Evolutionary conservation across 805 yeast species (phyloP).

Genomic region (Phaffomyces antillensis): DNA sequence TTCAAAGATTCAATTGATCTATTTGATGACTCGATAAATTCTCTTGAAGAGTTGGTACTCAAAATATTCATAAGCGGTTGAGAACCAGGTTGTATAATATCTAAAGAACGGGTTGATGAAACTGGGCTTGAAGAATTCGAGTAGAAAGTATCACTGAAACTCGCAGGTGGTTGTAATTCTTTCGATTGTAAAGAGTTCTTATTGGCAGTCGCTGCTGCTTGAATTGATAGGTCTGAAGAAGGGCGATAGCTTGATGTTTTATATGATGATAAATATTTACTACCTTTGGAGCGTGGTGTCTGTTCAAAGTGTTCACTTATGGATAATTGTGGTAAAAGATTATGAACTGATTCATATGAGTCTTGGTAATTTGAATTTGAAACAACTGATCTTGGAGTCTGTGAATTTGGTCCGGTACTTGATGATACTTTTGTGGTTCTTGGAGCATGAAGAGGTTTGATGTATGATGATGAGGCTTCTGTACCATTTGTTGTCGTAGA

Average conservation of each 20-base stretch:
- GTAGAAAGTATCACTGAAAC: conserved; percentile 7
- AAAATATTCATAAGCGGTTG: background rate
- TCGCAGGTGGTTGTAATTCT: conserved; percentile 4
- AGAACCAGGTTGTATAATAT: conserved; percentile 10
- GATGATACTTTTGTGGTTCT: background rate
- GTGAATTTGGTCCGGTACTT: background rate
- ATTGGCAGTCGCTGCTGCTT: conserved; percentile 8
- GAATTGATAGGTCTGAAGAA: background rate
- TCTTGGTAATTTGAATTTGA: background rate
- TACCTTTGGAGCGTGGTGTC: background rate
- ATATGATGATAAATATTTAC: background rate
- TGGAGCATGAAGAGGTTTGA: background rate
- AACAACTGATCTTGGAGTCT: background rate
- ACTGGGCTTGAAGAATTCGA: conserved; percentile 10
- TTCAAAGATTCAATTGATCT: too few relatives aligned
- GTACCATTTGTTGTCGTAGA: background rate
- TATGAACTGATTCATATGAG: background rate
- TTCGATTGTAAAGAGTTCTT: background rate
- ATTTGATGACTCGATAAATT: too few relatives aligned
- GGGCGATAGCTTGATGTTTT: too few relatives aligned
- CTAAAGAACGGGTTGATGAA: conserved; percentile 15
- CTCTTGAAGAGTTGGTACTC: background rate
- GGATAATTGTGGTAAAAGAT: background rate
- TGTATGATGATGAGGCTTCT: background rate
- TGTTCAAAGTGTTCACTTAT: background rate